Conservation (phyloP, 192 early-diverging fungal genomes). For the Coemansia sp. region DNA sequence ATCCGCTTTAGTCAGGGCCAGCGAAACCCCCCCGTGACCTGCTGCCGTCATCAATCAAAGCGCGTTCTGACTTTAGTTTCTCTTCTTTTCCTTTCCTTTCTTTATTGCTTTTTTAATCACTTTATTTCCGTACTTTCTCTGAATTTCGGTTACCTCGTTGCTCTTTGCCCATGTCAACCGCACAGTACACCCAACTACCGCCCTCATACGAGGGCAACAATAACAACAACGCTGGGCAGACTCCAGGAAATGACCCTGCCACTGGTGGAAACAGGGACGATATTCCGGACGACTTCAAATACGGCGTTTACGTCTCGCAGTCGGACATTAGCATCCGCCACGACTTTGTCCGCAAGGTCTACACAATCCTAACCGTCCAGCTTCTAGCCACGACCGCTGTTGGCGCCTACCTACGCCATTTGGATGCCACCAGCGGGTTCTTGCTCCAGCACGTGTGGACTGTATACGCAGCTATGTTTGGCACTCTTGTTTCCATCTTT, state of each 20-base stretch:
- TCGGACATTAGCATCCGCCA: conserved; percentile 53
- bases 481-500: conserved; percentile 52
- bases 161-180: conserved; percentile 28
- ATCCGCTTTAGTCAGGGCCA: too few species aligned
- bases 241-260: conserved; percentile 4
- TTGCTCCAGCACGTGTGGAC: conserved; percentile 62
- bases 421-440: conserved; percentile 52
- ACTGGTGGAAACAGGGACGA: conserved; percentile 20
- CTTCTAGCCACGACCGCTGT: conserved; percentile 59
- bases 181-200: conserved; percentile 48
- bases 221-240: not conserved
- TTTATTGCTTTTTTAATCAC: too few species aligned
- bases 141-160: not conserved
- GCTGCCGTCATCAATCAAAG: too few species aligned
- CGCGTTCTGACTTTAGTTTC: too few species aligned
- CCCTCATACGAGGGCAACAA: conserved; percentile 30
- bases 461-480: conserved; percentile 57
- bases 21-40: too few species aligned
- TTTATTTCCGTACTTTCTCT: not conserved
- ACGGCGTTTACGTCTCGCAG: conserved; percentile 51
- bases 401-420: conserved; percentile 60
- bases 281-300: conserved; percentile 59
- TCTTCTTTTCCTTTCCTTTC: too few species aligned
- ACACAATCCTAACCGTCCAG: conserved; percentile 67
- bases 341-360: conserved; percentile 72